A percentile compares a stretch with the other conserved stretches of the same genome.
Evolutionary conservation across 768 basidiomycete genomes (phyloP).

Genomic region (Sporobolomyces roseus): DNA sequence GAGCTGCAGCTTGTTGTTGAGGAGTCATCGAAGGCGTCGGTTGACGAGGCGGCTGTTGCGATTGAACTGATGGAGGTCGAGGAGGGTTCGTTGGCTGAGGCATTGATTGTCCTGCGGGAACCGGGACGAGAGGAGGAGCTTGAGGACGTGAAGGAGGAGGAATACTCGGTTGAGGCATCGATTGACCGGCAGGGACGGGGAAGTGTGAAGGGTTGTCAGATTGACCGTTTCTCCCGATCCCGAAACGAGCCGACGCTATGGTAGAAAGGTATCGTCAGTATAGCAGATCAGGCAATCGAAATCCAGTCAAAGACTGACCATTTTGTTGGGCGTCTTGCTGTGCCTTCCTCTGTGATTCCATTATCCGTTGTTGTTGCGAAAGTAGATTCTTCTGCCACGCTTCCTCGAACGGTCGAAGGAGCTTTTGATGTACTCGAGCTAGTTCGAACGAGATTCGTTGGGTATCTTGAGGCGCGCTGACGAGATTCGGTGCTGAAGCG

Average conservation of each 20-base stretch:
- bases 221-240: no score
- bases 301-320: no score
- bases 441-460: conserved; percentile 39
- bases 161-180: conserved; percentile 4
- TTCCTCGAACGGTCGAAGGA: conserved; percentile 43
- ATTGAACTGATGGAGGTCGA: not conserved
- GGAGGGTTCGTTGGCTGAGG: conserved; percentile 1
- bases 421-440: conserved; percentile 32
- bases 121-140: not conserved
- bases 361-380: conserved; percentile 23
- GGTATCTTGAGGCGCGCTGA: conserved; percentile 22
- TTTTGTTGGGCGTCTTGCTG: conserved; percentile 28
- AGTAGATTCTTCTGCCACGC: conserved; percentile 32
- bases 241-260: no score
- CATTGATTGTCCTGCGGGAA: not conserved
- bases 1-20: conserved; percentile 19
- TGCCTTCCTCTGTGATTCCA: conserved; percentile 27
- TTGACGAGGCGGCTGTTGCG: not conserved
- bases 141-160: no score
- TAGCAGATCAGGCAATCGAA: no score
- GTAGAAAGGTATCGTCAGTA: no score
- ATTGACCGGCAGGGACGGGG: no score
- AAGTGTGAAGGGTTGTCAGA: no score
- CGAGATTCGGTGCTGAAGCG: not conserved
- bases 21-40: conserved; percentile 12